phyloP scores from a whole-genome alignment of 345 rosid species.

The Salix brachista region DNA sequence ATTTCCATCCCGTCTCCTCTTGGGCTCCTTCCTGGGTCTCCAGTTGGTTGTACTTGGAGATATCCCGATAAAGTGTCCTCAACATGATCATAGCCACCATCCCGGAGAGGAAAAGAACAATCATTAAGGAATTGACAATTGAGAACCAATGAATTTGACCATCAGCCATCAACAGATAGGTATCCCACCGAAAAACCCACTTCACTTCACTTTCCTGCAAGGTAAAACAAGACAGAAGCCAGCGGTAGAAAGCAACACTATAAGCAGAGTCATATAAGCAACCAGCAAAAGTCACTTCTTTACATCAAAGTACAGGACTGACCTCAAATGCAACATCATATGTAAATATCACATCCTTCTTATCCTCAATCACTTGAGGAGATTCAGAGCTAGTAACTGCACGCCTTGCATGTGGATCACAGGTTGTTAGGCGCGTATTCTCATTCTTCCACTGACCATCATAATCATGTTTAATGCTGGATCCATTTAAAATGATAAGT shows the following conservation, averaged over 20 bases:
- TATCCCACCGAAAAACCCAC: constrained; percentile 97
- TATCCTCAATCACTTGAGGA: constrained; percentile 81
- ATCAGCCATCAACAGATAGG: constrained; percentile 88
- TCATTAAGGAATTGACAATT: constrained; percentile 85
- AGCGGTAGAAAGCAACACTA: not conserved
- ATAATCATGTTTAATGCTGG: constrained; percentile 68
- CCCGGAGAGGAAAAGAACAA: constrained; percentile 91
- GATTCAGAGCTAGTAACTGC: constrained; percentile 69
- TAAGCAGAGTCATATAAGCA: not conserved
- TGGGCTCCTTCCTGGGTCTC: constrained; percentile 94
- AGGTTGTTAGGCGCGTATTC: constrained; percentile 60
- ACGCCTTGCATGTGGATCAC: constrained; percentile 84
- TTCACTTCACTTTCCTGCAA: constrained; percentile 79
- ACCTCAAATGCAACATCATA: constrained; percentile 88
- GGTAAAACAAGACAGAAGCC: not conserved
- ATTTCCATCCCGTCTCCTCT: constrained; percentile 94
- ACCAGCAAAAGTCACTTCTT: not conserved
- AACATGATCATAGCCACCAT: constrained; percentile 99
- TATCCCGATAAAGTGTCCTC: constrained; percentile 83
- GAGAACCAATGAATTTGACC: constrained; percentile 98
- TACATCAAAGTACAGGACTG: not conserved
- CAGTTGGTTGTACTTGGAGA: constrained; percentile 87
- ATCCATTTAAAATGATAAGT: constrained; percentile 20
- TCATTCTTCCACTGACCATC: constrained; percentile 70
- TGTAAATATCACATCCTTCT: constrained; percentile 68